phyloP scores from a whole-genome alignment of 164 flowering plant genomes.

The Vitis cinerea region DNA sequence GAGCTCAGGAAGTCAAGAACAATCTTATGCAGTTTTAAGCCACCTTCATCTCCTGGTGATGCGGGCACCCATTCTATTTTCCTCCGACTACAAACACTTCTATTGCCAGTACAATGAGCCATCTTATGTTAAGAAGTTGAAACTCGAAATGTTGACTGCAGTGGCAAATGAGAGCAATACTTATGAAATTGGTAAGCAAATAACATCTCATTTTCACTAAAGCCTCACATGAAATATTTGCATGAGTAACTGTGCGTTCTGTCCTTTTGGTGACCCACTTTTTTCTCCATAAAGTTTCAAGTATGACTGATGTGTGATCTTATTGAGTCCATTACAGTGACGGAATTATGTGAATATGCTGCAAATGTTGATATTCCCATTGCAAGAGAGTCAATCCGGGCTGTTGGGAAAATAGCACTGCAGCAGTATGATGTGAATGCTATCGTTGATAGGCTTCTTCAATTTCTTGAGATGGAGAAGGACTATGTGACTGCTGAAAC shows the following conservation, averaged over 20 bases:
- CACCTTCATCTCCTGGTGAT: conserved; percentile 96
- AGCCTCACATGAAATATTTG: background rate
- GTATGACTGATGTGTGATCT: conserved; percentile 18
- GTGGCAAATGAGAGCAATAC: conserved; percentile 99
- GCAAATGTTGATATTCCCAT: conserved; percentile 96
- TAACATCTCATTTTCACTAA: background rate
- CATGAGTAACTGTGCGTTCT: conserved; percentile 1
- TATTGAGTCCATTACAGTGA: conserved; percentile 64
- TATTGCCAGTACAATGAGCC: conserved; percentile 98
- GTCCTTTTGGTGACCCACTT: conserved; percentile 7
- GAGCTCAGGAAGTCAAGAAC: conserved; percentile 97
- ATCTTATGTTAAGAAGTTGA: conserved; percentile 93
- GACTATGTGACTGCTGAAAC: conserved; percentile 99
- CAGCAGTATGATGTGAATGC: conserved; percentile 99
- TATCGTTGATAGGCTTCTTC: conserved; percentile 98
- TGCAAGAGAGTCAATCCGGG: conserved; percentile 97
- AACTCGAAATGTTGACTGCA: conserved; percentile 98
- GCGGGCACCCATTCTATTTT: conserved; percentile 94
- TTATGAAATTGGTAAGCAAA: conserved; percentile 84
- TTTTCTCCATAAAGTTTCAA: conserved; percentile 14
- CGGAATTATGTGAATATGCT: conserved; percentile 98
- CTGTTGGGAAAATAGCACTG: conserved; percentile 97
- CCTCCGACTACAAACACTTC: conserved; percentile 93
- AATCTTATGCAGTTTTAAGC: conserved; percentile 89
- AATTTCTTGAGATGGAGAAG: conserved; percentile 99